These are phyloP conservation scores for Amanita molliuscula DNA, from an alignment of 768 basidiomycete species.

Conservation along the genomic window DNA sequence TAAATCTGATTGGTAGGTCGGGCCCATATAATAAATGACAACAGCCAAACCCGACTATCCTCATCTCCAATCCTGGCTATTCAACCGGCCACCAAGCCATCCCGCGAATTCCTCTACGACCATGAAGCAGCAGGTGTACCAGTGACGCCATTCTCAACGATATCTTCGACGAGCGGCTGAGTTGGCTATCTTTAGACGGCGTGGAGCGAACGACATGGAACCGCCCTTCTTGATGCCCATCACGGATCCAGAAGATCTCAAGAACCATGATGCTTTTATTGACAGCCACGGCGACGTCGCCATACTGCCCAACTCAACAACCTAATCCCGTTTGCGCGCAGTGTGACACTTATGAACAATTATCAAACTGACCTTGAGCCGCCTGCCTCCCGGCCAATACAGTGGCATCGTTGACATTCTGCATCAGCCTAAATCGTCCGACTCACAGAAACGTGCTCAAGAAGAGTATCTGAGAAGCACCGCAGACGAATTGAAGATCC, in stretches of 20 bases:
- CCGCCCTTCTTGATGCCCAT: slow-evolving; percentile 78
- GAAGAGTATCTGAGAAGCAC: slow-evolving; percentile 54
- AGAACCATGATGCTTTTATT: slow-evolving; percentile 60
- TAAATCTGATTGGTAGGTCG: slow-evolving; percentile 60
- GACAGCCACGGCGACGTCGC: slow-evolving; percentile 77
- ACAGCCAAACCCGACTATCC: slow-evolving; percentile 63
- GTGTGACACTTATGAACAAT: slow-evolving; percentile 31
- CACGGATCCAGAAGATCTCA: too few species aligned
- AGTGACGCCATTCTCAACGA: slow-evolving; percentile 61
- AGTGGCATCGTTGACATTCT: slow-evolving; percentile 53
- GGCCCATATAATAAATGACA: slow-evolving; percentile 23
- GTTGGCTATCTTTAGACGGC: slow-evolving; percentile 72
- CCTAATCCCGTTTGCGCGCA: slow-evolving; percentile 70
- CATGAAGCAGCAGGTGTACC: slow-evolving; percentile 52
- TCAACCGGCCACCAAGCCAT: slow-evolving; percentile 60
- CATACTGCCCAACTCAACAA: slow-evolving; percentile 63
- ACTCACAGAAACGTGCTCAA: slow-evolving; percentile 65
- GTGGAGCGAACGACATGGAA: slow-evolving; percentile 84
- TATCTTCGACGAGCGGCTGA: slow-evolving; percentile 68
- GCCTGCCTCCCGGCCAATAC: slow-evolving; percentile 49
- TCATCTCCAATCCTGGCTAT: slow-evolving; percentile 71
- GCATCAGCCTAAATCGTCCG: slow-evolving; percentile 51
- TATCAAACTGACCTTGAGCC: slow-evolving; percentile 48
- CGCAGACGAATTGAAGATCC: slow-evolving; percentile 64
- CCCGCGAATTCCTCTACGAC: slow-evolving; percentile 68